A percentile compares a stretch with the other conserved stretches of the same genome.
These are phyloP conservation scores for Macrophomina pseudophaseolina DNA, from an alignment of 2,329 filamentous ascomycete species.

Conservation along the genomic window DNA sequence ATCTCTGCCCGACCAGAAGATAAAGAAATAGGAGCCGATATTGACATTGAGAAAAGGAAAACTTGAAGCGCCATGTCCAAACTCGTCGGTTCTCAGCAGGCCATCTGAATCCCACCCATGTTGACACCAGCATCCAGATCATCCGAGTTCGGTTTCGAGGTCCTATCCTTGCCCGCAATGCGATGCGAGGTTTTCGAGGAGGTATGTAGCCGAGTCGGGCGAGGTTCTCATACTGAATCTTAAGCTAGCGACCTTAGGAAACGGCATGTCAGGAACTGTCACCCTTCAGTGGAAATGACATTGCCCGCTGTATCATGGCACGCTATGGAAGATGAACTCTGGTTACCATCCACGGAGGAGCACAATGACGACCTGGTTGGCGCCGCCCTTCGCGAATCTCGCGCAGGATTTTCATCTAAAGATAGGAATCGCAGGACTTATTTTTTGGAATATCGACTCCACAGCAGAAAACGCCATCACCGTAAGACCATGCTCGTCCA, in stretches of 20 bases:
- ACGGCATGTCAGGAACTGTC: slow-evolving; percentile 1
- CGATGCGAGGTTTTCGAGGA: slow-evolving; percentile 3
- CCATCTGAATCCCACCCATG: not conserved
- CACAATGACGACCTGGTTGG: not conserved
- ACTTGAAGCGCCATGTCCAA: slow-evolving; percentile 15
- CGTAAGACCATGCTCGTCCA: not conserved
- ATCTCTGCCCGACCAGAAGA: not conserved
- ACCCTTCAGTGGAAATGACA: not conserved
- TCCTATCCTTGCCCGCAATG: slow-evolving; percentile 13
- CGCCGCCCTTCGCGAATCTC: too few species aligned
- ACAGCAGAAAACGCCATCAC: not conserved
- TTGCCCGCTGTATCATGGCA: slow-evolving; percentile 1
- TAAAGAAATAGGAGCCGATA: not conserved
- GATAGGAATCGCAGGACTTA: not conserved
- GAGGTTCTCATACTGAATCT: not conserved
- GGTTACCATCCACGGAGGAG: not conserved
- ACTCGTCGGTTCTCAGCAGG: not conserved
- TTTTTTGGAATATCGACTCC: not conserved
- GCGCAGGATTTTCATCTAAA: too few species aligned
- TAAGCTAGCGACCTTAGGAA: not conserved
- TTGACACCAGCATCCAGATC: too few species aligned
- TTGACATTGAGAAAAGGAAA: not conserved
- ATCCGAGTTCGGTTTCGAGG: not conserved
- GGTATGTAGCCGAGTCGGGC: not conserved
- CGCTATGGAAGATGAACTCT: not conserved